A percentile compares a stretch with the other conserved stretches of the same genome.
These are phyloP conservation scores for Ogataea paraovalis DNA, from an alignment of 805 yeast species.

Conservation along the genomic window DNA sequence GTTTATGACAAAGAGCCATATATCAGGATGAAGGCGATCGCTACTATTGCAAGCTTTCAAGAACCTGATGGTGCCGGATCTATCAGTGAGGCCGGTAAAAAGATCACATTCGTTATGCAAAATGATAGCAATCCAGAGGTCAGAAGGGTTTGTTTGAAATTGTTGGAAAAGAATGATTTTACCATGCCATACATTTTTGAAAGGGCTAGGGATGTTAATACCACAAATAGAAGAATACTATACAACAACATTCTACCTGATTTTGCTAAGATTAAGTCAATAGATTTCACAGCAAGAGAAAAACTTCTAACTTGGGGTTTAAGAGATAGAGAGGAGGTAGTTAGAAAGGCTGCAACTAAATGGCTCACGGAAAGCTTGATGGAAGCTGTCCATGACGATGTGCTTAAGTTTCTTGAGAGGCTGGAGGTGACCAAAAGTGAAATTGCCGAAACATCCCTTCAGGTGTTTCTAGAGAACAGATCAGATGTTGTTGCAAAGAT, in stretches of 20 bases:
- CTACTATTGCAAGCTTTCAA: conserved; percentile 77
- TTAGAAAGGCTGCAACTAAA: conserved; percentile 64
- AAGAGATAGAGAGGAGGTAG: conserved; percentile 76
- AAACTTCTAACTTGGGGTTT: conserved; percentile 78
- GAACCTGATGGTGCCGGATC: conserved; percentile 41
- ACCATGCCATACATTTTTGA: conserved; percentile 63
- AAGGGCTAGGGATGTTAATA: conserved; percentile 77
- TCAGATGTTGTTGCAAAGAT: conserved; percentile 60
- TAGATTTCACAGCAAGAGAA: conserved; percentile 57
- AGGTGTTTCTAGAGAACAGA: conserved; percentile 55
- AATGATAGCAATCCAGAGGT: conserved; percentile 87
- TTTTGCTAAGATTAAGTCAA: conserved; percentile 53
- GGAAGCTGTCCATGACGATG: conserved; percentile 59
- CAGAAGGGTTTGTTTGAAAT: conserved; percentile 75
- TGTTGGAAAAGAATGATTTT: conserved; percentile 50
- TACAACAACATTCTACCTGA: conserved; percentile 66
- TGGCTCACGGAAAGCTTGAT: conserved; percentile 76
- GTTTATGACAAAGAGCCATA: conserved; percentile 70
- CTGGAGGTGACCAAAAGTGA: conserved; percentile 66
- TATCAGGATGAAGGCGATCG: conserved; percentile 81
- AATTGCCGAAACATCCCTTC: conserved; percentile 65
- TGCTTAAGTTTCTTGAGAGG: conserved; percentile 66
- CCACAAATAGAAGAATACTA: conserved; percentile 67
- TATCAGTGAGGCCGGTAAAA: conserved; percentile 43
- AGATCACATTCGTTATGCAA: conserved; percentile 50